These are phyloP conservation scores for Harrya chromipes DNA, from an alignment of 768 basidiomycete genomes.

Conservation along the genomic window DNA sequence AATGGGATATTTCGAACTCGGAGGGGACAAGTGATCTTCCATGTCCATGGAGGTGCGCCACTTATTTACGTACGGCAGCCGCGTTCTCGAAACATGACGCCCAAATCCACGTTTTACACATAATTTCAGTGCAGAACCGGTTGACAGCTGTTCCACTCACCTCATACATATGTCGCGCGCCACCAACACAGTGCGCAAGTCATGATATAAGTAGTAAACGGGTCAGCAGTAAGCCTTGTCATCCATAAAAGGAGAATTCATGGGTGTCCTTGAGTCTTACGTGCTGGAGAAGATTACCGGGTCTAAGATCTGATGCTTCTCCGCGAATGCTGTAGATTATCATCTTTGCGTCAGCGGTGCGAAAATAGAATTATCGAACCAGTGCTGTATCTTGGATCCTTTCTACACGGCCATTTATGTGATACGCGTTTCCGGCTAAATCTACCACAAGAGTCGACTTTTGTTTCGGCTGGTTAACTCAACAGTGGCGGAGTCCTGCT, in stretches of 20 bases:
- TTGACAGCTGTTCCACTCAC: neutral
- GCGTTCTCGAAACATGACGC: constrained; percentile 4
- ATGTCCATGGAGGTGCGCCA: constrained; percentile 20
- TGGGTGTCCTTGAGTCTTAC: neutral
- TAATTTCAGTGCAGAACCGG: constrained; percentile 2
- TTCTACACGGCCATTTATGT: neutral
- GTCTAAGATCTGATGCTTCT: constrained; percentile 12
- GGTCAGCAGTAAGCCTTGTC: too few relatives aligned
- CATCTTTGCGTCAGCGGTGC: neutral
- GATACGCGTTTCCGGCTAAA: constrained; percentile 1
- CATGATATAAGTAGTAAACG: neutral
- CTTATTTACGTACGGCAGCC: constrained; percentile 18
- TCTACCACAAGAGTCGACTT: neutral
- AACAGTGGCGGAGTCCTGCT: neutral
- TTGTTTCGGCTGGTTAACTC: neutral
- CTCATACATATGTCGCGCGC: constrained; percentile 9
- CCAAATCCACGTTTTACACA: constrained; percentile 5
- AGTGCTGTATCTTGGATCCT: neutral
- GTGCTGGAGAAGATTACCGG: neutral
- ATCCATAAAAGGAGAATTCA: constrained; percentile 7
- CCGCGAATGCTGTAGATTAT: constrained; percentile 6
- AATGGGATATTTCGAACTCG: neutral
- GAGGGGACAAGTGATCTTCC: neutral
- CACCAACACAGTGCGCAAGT: constrained; percentile 11
- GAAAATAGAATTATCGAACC: neutral